A percentile compares a stretch with the other conserved stretches of the same genome.
These are phyloP conservation scores for Sporisorium scitamineum DNA, from an alignment of 1,284 basidiomycete species.

Conservation along the genomic window DNA sequence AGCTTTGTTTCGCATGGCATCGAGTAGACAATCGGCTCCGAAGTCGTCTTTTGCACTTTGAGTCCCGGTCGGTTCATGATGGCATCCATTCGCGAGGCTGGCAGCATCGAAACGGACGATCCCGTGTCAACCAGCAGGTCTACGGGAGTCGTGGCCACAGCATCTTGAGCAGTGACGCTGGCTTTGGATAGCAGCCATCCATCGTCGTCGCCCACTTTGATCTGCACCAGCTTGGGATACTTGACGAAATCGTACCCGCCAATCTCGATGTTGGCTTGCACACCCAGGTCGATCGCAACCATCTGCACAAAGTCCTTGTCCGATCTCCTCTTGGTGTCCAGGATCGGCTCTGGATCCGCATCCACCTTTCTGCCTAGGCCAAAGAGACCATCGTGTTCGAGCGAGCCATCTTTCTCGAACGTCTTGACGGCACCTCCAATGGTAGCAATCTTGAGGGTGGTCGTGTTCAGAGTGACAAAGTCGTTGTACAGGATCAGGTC, in stretches of 20 bases:
- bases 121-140: constrained; percentile 39
- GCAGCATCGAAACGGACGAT: constrained; percentile 39
- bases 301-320: constrained; percentile 5
- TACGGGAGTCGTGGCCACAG: neutral
- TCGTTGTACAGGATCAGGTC: constrained; percentile 30
- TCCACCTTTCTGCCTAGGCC: constrained; percentile 22
- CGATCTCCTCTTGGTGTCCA: constrained; percentile 14
- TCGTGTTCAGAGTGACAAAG: constrained; percentile 10
- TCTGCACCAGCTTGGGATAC: constrained; percentile 23
- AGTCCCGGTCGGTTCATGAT: constrained; percentile 37
- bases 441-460: constrained; percentile 11
- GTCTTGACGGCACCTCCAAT: constrained; percentile 36
- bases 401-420: constrained; percentile 24
- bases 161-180: constrained; percentile 18
- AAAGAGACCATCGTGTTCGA: constrained; percentile 42
- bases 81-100: constrained; percentile 21
- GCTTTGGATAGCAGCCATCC: constrained; percentile 26
- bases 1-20: constrained; percentile 41
- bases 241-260: constrained; percentile 33
- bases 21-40: constrained; percentile 37
- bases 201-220: constrained; percentile 17
- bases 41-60: constrained; percentile 14
- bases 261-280: constrained; percentile 21
- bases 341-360: constrained; percentile 12
- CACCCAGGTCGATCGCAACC: constrained; percentile 26